Evolutionary conservation across 2,329 filamentous ascomycete species (phyloP).

Genomic region (Colletotrichum caudatum): DNA sequence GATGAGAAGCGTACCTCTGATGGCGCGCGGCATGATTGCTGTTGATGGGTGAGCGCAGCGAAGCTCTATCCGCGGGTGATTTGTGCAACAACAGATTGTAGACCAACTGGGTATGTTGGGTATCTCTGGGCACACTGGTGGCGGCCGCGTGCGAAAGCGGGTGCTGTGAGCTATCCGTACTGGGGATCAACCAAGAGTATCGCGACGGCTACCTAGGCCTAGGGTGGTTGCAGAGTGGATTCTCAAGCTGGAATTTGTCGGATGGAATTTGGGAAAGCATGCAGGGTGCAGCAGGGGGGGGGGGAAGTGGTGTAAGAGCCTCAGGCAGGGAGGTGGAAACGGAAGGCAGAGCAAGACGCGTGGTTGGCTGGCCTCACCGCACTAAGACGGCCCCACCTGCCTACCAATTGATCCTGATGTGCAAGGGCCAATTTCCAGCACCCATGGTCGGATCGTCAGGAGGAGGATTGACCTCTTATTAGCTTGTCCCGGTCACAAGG

Average conservation of each 20-base stretch:
- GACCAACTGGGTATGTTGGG: too few species aligned
- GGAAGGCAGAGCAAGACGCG: background rate
- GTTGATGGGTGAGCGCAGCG: conserved; percentile 41
- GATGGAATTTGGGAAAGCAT: background rate
- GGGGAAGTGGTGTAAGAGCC: background rate
- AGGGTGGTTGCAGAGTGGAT: background rate
- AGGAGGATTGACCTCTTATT: background rate
- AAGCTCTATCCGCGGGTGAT: conserved; percentile 3
- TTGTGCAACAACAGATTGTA: background rate
- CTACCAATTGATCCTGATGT: conserved; percentile 18
- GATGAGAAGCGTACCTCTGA: conserved; percentile 58
- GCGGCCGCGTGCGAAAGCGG: background rate
- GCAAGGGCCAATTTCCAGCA: conserved; percentile 23
- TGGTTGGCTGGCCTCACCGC: background rate
- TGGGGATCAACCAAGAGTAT: background rate
- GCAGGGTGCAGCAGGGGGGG: background rate
- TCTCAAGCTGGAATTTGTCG: background rate
- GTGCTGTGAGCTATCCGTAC: background rate
- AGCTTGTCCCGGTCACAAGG: background rate
- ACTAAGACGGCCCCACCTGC: background rate
- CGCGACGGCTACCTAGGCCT: background rate
- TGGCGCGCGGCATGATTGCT: conserved; percentile 65
- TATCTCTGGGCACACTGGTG: too few species aligned
- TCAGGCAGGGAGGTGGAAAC: conserved; percentile 4
- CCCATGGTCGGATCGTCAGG: conserved; percentile 17